A percentile compares a stretch with the other conserved stretches of the same genome.
phyloP scores from a whole-genome alignment of 1,139 yeast genomes.

The Sugiyamaella novakii region DNA sequence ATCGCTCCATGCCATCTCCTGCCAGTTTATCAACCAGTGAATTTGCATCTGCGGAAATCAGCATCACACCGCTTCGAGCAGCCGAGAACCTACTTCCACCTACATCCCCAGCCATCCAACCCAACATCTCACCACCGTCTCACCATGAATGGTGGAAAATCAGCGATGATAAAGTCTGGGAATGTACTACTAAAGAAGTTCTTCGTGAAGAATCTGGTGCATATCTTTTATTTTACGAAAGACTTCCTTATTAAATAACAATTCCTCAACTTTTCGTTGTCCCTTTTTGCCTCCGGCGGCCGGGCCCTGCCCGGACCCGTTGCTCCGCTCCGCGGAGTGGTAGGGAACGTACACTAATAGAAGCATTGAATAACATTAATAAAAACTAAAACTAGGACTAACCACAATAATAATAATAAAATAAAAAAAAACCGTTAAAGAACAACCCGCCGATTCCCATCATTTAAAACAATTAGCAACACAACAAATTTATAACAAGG shows the following conservation, averaged over 20 bases:
- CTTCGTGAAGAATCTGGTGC: slow-evolving; percentile 71
- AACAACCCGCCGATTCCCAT: slow-evolving; percentile 3
- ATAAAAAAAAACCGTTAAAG: slow-evolving; percentile 8
- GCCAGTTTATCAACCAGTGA: slow-evolving; percentile 29
- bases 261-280: background rate
- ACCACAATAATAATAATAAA: slow-evolving; percentile 15
- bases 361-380: slow-evolving; percentile 8
- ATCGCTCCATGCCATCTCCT: slow-evolving; percentile 30
- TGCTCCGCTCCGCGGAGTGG: background rate
- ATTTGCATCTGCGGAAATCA: slow-evolving; percentile 24
- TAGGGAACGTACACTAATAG: background rate
- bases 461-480: background rate
- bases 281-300: slow-evolving; percentile 12
- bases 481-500: slow-evolving; percentile 14
- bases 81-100: slow-evolving; percentile 17
- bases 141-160: slow-evolving; percentile 71
- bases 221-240: slow-evolving; percentile 80
- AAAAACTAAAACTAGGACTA: slow-evolving; percentile 5
- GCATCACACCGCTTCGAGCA: slow-evolving; percentile 8
- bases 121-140: slow-evolving; percentile 22
- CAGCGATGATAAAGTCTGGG: slow-evolving; percentile 72
- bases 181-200: slow-evolving; percentile 61
- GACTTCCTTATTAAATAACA: slow-evolving; percentile 1
- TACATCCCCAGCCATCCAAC: background rate
- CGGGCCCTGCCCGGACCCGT: slow-evolving; percentile 14